Base-by-base conservation (phyloP, 2,329 filamentous ascomycete species). In the Clonostachys chloroleuca region DNA sequence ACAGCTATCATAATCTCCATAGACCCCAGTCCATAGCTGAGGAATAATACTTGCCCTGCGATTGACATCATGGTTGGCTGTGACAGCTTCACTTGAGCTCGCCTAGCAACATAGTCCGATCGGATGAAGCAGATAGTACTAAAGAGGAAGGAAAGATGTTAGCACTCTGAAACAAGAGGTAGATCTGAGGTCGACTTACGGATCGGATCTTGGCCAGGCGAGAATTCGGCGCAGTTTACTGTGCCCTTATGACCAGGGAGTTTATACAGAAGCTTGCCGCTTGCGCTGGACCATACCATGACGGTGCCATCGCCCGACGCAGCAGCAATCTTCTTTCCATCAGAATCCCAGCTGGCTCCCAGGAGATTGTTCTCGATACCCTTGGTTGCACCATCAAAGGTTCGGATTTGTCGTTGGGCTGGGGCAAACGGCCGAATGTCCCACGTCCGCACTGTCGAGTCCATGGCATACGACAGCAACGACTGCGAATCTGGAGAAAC, bases 381-480 rank as follows among this genome's bases (percentile, higher is more conserved):
- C 35, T 83, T 77, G 12, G 87, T 86, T 1, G 92, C 92, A n/a
- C 94, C 94, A 57, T 97, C 92, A 63, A 94, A 96, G 0, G 89
- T 95, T 59, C 83, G 82, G 50, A 97, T 82, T 50, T 89, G 84
- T 54, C 94, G 79, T 63, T 96, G 88, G 1, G 86, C 83, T 0
- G 94, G 90, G 7, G 94, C 92, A 68, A 97, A 99, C 0, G 94
- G 92, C 55, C 92, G 80, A 45, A 99, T 88, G 63, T 99, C 92
- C 94, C 94, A 99, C 16, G 92, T 96, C 58, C 89, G 81, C 36
- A 92, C 94, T 0, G 92, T 96, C 17, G 88, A 91, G 66, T 99
- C 94, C 76, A 96, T 94, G 8, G 90, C 86, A 59, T 95, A 94
- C 3, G 92, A 97, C 5, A 96, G 74, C 4, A 99, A 77, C 1